Conservation (phyloP, 2,329 filamentous ascomycete species). For the Thelonectria blattea region DNA sequence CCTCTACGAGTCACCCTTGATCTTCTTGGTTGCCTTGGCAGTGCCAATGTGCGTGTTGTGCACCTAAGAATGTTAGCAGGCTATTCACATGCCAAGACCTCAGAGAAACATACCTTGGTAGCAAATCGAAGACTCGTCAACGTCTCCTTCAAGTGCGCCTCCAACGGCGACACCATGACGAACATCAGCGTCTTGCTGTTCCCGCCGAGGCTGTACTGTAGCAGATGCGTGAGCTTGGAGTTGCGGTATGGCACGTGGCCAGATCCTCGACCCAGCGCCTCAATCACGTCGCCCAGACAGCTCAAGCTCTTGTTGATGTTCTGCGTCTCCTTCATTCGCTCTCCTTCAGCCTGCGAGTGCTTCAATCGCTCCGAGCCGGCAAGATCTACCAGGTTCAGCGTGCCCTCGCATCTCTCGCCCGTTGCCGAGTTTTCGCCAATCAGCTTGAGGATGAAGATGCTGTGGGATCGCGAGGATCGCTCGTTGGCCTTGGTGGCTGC, state of each 20-base stretch:
- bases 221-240: constrained; percentile 93
- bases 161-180: constrained; percentile 93
- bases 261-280: constrained; percentile 84
- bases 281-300: constrained; percentile 93
- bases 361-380: constrained; percentile 92
- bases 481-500: constrained; percentile 98
- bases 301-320: constrained; percentile 96
- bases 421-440: constrained; percentile 74
- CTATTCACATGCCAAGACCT: not conserved
- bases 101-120: constrained; percentile 72
- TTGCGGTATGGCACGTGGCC: constrained; percentile 93
- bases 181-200: constrained; percentile 99
- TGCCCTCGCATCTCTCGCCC: constrained; percentile 86
- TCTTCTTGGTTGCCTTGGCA: constrained; percentile 75
- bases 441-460: constrained; percentile 90
- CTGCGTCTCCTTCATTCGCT: constrained; percentile 90
- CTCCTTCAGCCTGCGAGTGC: constrained; percentile 84
- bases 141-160: constrained; percentile 90
- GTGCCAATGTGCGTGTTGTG: constrained; percentile 93
- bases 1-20: constrained; percentile 49
- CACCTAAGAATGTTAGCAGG: constrained; percentile 55
- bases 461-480: constrained; percentile 91
- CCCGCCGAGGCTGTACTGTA: constrained; percentile 93
- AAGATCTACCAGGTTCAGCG: constrained; percentile 93
- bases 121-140: constrained; percentile 95